Base-by-base conservation (phyloP, 2,329 filamentous ascomycete genomes). In the Neocucurbitaria cava region DNA sequence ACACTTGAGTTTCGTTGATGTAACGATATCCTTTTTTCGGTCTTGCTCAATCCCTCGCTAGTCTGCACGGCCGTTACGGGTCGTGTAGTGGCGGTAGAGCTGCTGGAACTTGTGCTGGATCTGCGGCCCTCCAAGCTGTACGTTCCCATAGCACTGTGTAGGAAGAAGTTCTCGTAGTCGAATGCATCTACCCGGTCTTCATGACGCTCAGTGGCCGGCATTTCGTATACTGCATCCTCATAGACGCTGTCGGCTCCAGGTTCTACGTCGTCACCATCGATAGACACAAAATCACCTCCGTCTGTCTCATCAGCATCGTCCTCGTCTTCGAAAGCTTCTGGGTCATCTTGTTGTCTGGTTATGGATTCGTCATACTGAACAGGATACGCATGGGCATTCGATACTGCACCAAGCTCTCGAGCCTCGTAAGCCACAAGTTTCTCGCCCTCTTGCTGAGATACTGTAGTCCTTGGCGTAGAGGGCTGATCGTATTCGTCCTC, bases 121-220 rank as follows among this genome's bases (percentile, higher is more conserved):
- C 85, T 84, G 53, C 83, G 75, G n/a, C 79, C 77, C 55, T 80
- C 79, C 53, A 82, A 79, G 62, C 84, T 87, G 69, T 92, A 88
- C 2, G 84, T 92, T 5, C 92, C 92, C 84, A 97, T 88, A 10
- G 92, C 92, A 63, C 91, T 96, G 74, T 97, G 92, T 13, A 97
- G 82, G 74, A 96, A 96, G 77, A 97, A 97, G 71, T 96, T 89
- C 74, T 96, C 91, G 59, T 98, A 98, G 73, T 98, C 94, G 69
- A 98, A 98, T 1, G 93, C 93, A 74, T 98, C 94, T 62, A 93
- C 88, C 18, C 94, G 89, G 73, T 97, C 92, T 77, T 98, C 94
- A 68, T 98, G 94, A 0, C 92, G 91, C 49, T 71, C 75, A 5
- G 70, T 66, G 23, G 65, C 61, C 3, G 72, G 64, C 66, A 71